Evolutionary conservation across 768 basidiomycete genomes (phyloP), one percentile per base, ranked within the genome.

Genomic region (Rhodotorula sphaerocarpa): DNA sequence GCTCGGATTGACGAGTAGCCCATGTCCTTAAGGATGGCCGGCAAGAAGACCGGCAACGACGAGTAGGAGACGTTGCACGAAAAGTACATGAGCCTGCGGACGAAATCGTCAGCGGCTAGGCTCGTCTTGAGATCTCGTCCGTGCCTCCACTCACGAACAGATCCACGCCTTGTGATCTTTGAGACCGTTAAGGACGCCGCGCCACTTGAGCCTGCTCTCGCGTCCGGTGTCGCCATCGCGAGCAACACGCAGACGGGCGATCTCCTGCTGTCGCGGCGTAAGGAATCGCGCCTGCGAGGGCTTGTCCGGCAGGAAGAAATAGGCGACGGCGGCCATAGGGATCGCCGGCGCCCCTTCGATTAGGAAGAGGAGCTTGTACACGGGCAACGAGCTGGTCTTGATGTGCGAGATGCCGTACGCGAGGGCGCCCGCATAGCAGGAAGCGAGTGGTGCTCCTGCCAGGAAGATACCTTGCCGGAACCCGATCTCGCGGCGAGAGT

Each of bases 1-100:
- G 61, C 55, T n/a, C 45, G 51, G 45, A 63, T 31, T 11, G 55
- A 57, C 43, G 55, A 45, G 61, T 52, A 63, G 15, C 61, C 61
- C 61, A 63, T 63, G 23, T 63, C 61, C 20, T 33, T 28, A 11
- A 60, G 43, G 39, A 58, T 58, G 46, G 48, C 16, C 27, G 55
- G 61, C 12, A 63, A 44, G 55, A 63, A 63, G 30, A 63, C 55
- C 5, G 61, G 61, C 12, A 63, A 55, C 4, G n/a, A 28, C n/a
- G 55, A 57, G 44, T 57, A 63, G 1, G 50, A 52, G 44, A 63
- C 61, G 61, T 63, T 63, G 21, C 12, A 12, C 27, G 34, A 39
- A 30, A 57, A 63, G 61, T 63, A 63, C 20, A 52, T 21, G 14
- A 63, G 50, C 12, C 56, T 57, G 56, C 39, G 21, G 4, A 33